Evolutionary conservation across 1,284 basidiomycete genomes (phyloP).

Genomic region (Volvariella volvacea): DNA sequence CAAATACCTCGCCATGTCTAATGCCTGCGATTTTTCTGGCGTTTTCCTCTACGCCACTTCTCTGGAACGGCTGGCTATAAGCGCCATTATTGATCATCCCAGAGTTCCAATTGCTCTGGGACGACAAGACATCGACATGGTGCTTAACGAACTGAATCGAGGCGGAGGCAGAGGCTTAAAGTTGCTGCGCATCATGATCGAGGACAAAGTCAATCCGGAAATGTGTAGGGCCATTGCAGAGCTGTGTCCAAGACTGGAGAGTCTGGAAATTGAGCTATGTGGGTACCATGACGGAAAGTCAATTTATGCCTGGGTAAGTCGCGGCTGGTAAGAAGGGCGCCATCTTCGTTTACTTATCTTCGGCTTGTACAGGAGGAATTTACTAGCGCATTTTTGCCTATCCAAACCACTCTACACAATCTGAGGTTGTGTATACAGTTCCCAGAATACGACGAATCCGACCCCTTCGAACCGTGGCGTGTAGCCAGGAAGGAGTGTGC

Average conservation of each 20-base stretch:
- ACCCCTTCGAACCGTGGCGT: constrained; percentile 20
- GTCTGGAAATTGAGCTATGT: constrained; percentile 30
- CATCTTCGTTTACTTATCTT: constrained; percentile 2
- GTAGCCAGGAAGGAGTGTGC: constrained; percentile 23
- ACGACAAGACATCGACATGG: constrained; percentile 17
- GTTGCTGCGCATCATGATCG: constrained; percentile 27
- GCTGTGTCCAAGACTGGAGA: constrained; percentile 25
- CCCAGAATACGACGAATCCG: constrained; percentile 22
- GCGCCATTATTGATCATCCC: constrained; percentile 27
- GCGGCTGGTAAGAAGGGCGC: neutral
- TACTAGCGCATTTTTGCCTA: constrained; percentile 19
- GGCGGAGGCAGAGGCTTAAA: constrained; percentile 15
- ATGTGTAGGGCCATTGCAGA: constrained; percentile 20
- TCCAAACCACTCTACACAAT: constrained; percentile 13
- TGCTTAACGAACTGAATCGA: constrained; percentile 20
- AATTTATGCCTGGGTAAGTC: constrained; percentile 27
- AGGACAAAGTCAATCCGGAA: constrained; percentile 25
- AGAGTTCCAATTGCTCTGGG: constrained; percentile 24
- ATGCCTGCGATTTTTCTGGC: constrained; percentile 23
- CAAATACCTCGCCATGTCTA: constrained; percentile 25
- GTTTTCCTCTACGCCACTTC: constrained; percentile 19
- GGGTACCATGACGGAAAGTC: constrained; percentile 29
- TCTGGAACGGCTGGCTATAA: constrained; percentile 23
- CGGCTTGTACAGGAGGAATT: constrained; percentile 21
- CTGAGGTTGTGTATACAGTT: constrained; percentile 30